Evolutionary conservation across 305 asterid genomes (phyloP).

Genomic region (Ajuga reptans): DNA sequence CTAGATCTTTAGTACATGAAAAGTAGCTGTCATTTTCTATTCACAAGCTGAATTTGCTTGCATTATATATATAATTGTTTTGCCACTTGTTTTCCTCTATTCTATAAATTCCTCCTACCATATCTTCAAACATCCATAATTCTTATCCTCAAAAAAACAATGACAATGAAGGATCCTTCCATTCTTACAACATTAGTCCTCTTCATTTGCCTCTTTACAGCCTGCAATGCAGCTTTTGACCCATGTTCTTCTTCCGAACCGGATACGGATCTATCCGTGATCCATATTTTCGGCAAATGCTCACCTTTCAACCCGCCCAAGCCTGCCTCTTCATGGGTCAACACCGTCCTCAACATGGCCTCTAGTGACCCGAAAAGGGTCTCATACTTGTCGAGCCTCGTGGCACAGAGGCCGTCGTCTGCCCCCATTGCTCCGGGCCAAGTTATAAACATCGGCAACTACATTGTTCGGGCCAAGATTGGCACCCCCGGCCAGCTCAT

Average conservation of each 20-base stretch:
- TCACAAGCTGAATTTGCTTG: conserved; percentile 3
- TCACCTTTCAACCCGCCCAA: conserved; percentile 62
- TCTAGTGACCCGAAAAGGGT: conserved; percentile 57
- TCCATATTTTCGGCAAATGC: conserved; percentile 71
- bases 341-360: conserved; percentile 61
- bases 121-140: conserved; percentile 17
- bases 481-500: conserved; percentile 77
- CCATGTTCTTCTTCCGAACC: conserved; percentile 45
- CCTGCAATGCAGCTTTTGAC: conserved; percentile 34
- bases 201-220: conserved; percentile 35
- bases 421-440: conserved; percentile 76
- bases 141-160: conserved; percentile 24
- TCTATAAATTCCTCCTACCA: conserved; percentile 29
- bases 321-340: conserved; percentile 52
- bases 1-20: not conserved
- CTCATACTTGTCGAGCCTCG: conserved; percentile 59
- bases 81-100: not conserved
- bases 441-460: conserved; percentile 54
- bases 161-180: conserved; percentile 34
- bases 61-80: too few relatives aligned
- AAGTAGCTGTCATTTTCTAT: conserved; percentile 1
- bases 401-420: conserved; percentile 33
- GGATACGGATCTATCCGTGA: conserved; percentile 51
- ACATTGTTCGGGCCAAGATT: conserved; percentile 55
- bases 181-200: conserved; percentile 29